Evolutionary conservation across 305 asterid species (phyloP).

Genomic region (Fraxinus floribunda): DNA sequence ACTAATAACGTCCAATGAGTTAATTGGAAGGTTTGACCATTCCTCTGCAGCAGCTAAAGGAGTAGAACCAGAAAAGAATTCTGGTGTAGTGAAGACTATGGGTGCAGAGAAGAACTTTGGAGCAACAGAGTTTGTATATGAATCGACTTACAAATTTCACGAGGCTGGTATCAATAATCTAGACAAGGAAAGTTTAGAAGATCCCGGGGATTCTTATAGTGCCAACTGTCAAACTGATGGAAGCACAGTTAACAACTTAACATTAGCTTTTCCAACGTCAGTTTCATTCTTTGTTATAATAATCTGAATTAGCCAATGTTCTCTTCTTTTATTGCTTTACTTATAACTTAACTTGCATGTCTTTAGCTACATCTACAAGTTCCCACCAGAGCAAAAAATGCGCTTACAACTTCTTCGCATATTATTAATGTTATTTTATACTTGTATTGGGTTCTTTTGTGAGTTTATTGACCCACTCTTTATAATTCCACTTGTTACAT

Average conservation of each 20-base stretch:
- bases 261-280: constrained; percentile 43
- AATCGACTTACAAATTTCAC: constrained; percentile 20
- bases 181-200: constrained; percentile 27
- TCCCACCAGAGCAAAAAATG: neutral
- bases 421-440: neutral
- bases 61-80: constrained; percentile 11
- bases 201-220: constrained; percentile 20
- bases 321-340: neutral
- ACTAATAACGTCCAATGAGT: constrained; percentile 20
- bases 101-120: constrained; percentile 10
- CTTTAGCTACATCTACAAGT: neutral
- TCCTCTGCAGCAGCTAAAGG: constrained; percentile 27
- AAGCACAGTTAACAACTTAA: constrained; percentile 21
- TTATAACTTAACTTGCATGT: constrained; percentile 16
- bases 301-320: constrained; percentile 7
- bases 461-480: neutral
- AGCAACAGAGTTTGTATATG: constrained; percentile 21
- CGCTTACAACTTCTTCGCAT: neutral
- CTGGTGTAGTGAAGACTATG: constrained; percentile 16
- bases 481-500: neutral
- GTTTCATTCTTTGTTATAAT: constrained; percentile 24
- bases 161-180: constrained; percentile 21
- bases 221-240: constrained; percentile 25
- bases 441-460: neutral
- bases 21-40: constrained; percentile 13